Conservation (phyloP, 495 filamentous ascomycete species). For the Aspergillus cavernicola region DNA sequence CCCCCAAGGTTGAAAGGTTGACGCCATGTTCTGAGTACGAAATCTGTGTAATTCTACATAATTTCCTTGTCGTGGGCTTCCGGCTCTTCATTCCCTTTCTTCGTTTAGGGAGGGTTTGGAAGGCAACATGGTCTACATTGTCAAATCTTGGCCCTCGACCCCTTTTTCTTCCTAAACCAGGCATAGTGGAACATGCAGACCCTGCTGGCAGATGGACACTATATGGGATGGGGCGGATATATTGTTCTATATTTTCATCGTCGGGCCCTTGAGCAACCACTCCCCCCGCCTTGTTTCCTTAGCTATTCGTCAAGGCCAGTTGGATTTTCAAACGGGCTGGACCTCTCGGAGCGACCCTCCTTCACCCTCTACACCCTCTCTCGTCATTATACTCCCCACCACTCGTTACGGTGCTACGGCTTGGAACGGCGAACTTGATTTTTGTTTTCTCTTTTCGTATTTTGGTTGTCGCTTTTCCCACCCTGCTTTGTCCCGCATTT, state of each 20-base stretch:
- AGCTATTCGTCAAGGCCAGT: slow-evolving; percentile 9
- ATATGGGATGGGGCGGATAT: slow-evolving; percentile 17
- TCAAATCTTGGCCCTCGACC: slow-evolving; percentile 17
- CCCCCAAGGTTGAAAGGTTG: slow-evolving; percentile 31
- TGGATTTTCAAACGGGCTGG: slow-evolving; percentile 16
- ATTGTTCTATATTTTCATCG: slow-evolving; percentile 24
- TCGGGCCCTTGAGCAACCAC: slow-evolving; percentile 11
- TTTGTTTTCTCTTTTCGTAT: slow-evolving; percentile 23
- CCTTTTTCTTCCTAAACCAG: slow-evolving; percentile 15
- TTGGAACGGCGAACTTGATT: slow-evolving; percentile 41
- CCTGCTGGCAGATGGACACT: slow-evolving; percentile 21
- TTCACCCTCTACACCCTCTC: slow-evolving; percentile 7
- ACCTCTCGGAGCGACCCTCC: slow-evolving; percentile 18
- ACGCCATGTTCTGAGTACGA: slow-evolving; percentile 13
- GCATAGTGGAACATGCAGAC: slow-evolving; percentile 17
- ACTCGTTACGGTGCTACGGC: slow-evolving; percentile 45
- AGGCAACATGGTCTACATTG: slow-evolving; percentile 23
- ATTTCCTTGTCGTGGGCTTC: slow-evolving; percentile 22
- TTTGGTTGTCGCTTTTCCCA: slow-evolving; percentile 11
- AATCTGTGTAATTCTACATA: slow-evolving; percentile 24
- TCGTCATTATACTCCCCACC: slow-evolving; percentile 21
- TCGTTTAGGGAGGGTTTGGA: slow-evolving; percentile 19
- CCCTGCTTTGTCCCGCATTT: slow-evolving; percentile 18
- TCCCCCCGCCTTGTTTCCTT: slow-evolving; percentile 7
- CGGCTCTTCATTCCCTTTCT: slow-evolving; percentile 29